Conservation (phyloP, 2,329 filamentous ascomycete species). For the Xenoacremonium recifei region DNA sequence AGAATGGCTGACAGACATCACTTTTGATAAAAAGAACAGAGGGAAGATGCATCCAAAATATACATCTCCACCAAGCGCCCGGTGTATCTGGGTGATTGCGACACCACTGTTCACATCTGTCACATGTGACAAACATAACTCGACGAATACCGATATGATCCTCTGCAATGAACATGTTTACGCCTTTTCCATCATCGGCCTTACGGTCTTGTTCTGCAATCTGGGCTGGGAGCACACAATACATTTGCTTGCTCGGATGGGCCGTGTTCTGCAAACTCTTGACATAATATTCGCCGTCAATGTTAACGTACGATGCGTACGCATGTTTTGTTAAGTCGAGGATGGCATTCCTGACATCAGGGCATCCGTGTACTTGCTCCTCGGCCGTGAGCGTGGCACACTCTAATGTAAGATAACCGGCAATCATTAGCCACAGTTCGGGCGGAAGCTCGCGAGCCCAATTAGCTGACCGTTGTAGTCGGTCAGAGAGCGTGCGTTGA, state of each 20-base stretch:
- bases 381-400: conserved; percentile 6
- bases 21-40: conserved; percentile 2
- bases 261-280: conserved; percentile 4
- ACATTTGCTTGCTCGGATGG: neutral
- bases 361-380: conserved; percentile 5
- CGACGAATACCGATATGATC: conserved; percentile 9
- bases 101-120: conserved; percentile 7
- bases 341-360: neutral
- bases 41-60: neutral
- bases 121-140: conserved; percentile 8
- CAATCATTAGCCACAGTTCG: conserved; percentile 10
- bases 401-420: conserved; percentile 1
- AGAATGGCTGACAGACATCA: neutral
- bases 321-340: conserved; percentile 6
- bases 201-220: neutral
- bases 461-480: conserved; percentile 1
- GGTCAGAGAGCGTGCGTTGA: conserved; percentile 3
- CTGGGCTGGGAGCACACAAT: conserved; percentile 3
- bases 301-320: conserved; percentile 7
- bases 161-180: conserved; percentile 10
- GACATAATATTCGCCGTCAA: conserved; percentile 10
- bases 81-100: conserved; percentile 1
- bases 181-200: neutral
- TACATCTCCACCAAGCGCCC: conserved; percentile 8
- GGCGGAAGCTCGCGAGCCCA: conserved; percentile 9